Evolutionary conservation across 345 rosid species (phyloP), one percentile per base, ranked within the genome.

Genomic region (Syzygium grande): DNA sequence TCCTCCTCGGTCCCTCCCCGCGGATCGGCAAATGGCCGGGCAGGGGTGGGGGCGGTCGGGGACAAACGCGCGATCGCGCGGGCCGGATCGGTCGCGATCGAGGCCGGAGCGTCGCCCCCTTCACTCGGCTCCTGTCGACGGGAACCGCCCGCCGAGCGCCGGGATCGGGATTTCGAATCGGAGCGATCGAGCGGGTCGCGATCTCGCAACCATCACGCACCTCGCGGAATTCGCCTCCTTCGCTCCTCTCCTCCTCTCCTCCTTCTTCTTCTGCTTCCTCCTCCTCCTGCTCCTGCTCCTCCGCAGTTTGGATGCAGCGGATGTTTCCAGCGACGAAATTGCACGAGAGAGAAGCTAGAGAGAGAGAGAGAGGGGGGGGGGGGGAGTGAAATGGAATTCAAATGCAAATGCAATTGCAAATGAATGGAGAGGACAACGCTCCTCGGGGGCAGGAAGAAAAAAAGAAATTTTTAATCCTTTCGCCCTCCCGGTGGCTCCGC

Each of bases 401-500:
- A 84, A 87, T 87, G 59, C 80, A 11, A 73, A 61, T 61, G 68
- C 16, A n/a, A 84, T 85, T 65, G 68, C 87, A 55, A 85, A 73
- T 88, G 87, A 58, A 22, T 16, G 51, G 49, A 77, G 63, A 87
- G 61, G 23, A 55, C 56, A 53, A 53, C 56, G 22, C 56, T 43
- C 46, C 46, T 43, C 46, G 46, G 46, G 46, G 46, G 1, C 7
- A 43, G 46, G 46, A 43, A 5, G 46, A 6, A 43, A 43, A 43
- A 43, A 7, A 43, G 46, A 43, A 43, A 43, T 43, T 43, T 43
- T 43, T 43, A 43, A 43, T 43, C 46, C 7, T 43, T 43, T 43
- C 43, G 43, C 5, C 43, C 6, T 41, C 43, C 7, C 90, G 89
- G 93, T 91, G 92, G 91, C 93, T 91, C 92, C 91, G 93, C 92